Percentiles rank a stretch among this genome's conserved stretches.
These are phyloP conservation scores for Dentipellis fragilis DNA, from an alignment of 768 basidiomycete species.

Conservation along the genomic window DNA sequence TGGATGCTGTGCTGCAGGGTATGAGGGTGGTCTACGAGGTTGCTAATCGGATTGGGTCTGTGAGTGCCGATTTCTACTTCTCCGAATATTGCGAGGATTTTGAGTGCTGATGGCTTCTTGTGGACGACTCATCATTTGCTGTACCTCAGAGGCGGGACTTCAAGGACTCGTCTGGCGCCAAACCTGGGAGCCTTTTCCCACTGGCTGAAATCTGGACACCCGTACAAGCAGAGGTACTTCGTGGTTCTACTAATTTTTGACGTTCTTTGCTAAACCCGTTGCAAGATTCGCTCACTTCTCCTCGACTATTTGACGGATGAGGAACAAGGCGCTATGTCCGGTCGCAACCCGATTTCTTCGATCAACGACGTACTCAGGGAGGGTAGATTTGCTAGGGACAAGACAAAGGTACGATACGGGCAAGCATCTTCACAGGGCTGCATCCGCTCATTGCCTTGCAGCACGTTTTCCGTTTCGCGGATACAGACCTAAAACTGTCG, in stretches of 20 bases:
- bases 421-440: background rate
- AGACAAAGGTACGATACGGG: conserved; percentile 46
- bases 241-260: background rate
- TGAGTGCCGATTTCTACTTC: conserved; percentile 31
- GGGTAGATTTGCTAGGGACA: conserved; percentile 71
- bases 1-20: conserved; percentile 90
- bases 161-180: conserved; percentile 74
- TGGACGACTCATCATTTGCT: background rate
- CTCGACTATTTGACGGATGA: conserved; percentile 91
- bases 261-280: conserved; percentile 1
- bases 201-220: conserved; percentile 82
- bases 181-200: conserved; percentile 69
- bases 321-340: conserved; percentile 65
- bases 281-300: conserved; percentile 72
- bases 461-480: conserved; percentile 86
- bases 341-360: conserved; percentile 82
- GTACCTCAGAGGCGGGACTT: conserved; percentile 77
- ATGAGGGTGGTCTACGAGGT: conserved; percentile 87
- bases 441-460: conserved; percentile 20
- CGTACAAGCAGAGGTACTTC: conserved; percentile 78
- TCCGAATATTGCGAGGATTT: background rate
- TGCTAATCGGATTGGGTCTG: conserved; percentile 81
- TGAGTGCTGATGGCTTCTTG: background rate
- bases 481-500: conserved; percentile 72
- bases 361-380: conserved; percentile 91